phyloP scores from a whole-genome alignment of 1,284 basidiomycete genomes.

The Cryptococcus depauperatus region DNA sequence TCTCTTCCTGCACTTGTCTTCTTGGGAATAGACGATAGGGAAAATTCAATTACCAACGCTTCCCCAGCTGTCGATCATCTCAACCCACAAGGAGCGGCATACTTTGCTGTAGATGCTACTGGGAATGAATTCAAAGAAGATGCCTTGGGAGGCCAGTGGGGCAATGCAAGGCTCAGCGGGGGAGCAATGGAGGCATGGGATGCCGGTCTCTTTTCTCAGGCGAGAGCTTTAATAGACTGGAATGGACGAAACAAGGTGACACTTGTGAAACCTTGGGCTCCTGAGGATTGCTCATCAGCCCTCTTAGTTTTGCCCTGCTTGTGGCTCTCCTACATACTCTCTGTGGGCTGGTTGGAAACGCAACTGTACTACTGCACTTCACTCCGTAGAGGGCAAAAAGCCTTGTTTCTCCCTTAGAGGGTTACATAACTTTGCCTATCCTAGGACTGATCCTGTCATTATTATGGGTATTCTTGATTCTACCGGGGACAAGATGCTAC shows the following conservation, averaged over 20 bases:
- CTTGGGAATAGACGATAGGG: slow-evolving; percentile 70
- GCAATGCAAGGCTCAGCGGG: slow-evolving; percentile 60
- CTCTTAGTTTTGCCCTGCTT: slow-evolving; percentile 74
- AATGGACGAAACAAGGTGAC: slow-evolving; percentile 71
- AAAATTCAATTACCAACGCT: slow-evolving; percentile 34
- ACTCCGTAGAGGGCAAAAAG: slow-evolving; percentile 25
- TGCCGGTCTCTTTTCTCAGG: slow-evolving; percentile 65
- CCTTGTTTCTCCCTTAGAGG: slow-evolving; percentile 55
- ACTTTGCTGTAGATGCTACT: slow-evolving; percentile 68
- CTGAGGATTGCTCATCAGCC: slow-evolving; percentile 1
- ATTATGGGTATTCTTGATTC: slow-evolving; percentile 82
- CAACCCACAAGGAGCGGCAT: slow-evolving; percentile 63
- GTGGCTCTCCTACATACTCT: slow-evolving; percentile 72
- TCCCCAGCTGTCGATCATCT: slow-evolving; percentile 54
- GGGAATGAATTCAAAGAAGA: slow-evolving; percentile 46
- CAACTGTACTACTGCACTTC: slow-evolving; percentile 58
- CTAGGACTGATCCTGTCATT: slow-evolving; percentile 75
- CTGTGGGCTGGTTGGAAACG: slow-evolving; percentile 96
- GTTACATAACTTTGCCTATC: slow-evolving; percentile 80
- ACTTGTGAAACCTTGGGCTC: background rate
- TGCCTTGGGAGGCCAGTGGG: slow-evolving; percentile 51
- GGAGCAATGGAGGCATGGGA: slow-evolving; percentile 46
- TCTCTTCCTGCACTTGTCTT: slow-evolving; percentile 54
- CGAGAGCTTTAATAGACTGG: slow-evolving; percentile 79
- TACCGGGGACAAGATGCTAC: slow-evolving; percentile 68